phyloP scores from a whole-genome alignment of 805 yeast species.

The Metschnikowia continentalis region DNA sequence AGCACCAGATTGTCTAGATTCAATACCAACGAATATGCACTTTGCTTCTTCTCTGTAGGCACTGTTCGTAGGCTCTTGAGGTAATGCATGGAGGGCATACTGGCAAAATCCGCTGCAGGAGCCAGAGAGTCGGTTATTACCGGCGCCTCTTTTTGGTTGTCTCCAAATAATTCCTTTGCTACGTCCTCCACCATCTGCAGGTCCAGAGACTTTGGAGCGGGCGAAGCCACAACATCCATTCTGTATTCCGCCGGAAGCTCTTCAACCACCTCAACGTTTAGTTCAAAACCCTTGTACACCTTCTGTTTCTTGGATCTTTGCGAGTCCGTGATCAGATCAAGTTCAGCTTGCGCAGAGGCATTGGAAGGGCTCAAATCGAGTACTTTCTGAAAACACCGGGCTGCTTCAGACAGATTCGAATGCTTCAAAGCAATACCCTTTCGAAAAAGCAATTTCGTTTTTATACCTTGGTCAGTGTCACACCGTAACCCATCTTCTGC shows the following conservation, averaged over 20 bases:
- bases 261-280: conserved; percentile 42
- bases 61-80: conserved; percentile 24
- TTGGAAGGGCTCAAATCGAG: conserved; percentile 41
- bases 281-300: conserved; percentile 5
- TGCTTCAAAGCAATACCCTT: conserved; percentile 39
- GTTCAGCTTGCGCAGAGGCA: conserved; percentile 33
- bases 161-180: conserved; percentile 12
- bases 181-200: conserved; percentile 2
- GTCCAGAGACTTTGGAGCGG: neutral
- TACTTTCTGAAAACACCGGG: conserved; percentile 30
- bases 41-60: conserved; percentile 22
- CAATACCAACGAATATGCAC: conserved; percentile 37
- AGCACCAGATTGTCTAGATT: conserved; percentile 23
- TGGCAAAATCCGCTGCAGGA: conserved; percentile 11
- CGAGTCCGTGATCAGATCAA: conserved; percentile 14
- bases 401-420: conserved; percentile 23
- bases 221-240: neutral
- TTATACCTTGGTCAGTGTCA: conserved; percentile 27
- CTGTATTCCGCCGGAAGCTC: conserved; percentile 32
- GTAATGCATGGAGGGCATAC: conserved; percentile 24
- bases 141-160: neutral
- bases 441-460: conserved; percentile 51
- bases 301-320: conserved; percentile 12
- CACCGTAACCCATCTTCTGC: conserved; percentile 46
- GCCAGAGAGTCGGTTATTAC: neutral